phyloP scores from a whole-genome alignment of 1,139 yeast species.

The Starmera stellimalicola region DNA sequence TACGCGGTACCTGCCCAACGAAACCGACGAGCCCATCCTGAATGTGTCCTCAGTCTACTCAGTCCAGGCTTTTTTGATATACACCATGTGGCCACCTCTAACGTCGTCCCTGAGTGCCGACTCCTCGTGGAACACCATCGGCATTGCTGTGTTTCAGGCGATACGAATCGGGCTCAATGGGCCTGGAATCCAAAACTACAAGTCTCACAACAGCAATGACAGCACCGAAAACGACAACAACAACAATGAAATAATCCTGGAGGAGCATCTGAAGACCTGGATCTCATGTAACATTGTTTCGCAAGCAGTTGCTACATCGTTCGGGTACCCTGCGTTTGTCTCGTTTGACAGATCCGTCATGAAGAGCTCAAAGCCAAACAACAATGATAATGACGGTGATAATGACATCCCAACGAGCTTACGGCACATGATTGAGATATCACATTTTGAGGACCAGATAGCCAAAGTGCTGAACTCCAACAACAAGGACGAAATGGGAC shows the following conservation, averaged over 20 bases:
- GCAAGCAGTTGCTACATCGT: slow-evolving; percentile 82
- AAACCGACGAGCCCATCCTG: slow-evolving; percentile 67
- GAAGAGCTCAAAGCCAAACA: slow-evolving; percentile 34
- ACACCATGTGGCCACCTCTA: slow-evolving; percentile 92
- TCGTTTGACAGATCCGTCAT: slow-evolving; percentile 71
- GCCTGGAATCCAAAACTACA: slow-evolving; percentile 40
- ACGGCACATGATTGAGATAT: slow-evolving; percentile 69
- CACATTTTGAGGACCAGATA: slow-evolving; percentile 79
- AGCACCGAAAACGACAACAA: slow-evolving; percentile 16
- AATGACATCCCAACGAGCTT: slow-evolving; percentile 51
- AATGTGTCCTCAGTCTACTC: slow-evolving; percentile 92
- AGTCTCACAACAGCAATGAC: slow-evolving; percentile 7
- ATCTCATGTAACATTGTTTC: slow-evolving; percentile 84
- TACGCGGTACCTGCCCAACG: slow-evolving; percentile 69
- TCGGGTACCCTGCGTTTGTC: slow-evolving; percentile 90
- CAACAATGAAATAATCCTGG: slow-evolving; percentile 19
- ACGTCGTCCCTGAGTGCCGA: slow-evolving; percentile 93
- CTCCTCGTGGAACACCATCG: slow-evolving; percentile 90
- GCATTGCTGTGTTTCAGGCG: slow-evolving; percentile 86
- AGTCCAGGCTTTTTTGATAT: slow-evolving; percentile 83
- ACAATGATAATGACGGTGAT: slow-evolving; percentile 18
- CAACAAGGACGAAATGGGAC: slow-evolving; percentile 57
- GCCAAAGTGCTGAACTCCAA: slow-evolving; percentile 70
- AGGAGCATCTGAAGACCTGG: slow-evolving; percentile 87
- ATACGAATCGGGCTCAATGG: slow-evolving; percentile 83